A percentile compares a stretch with the other conserved stretches of the same genome.
These are phyloP conservation scores for Russula sp. DNA, from an alignment of 768 basidiomycete genomes.

Conservation along the genomic window DNA sequence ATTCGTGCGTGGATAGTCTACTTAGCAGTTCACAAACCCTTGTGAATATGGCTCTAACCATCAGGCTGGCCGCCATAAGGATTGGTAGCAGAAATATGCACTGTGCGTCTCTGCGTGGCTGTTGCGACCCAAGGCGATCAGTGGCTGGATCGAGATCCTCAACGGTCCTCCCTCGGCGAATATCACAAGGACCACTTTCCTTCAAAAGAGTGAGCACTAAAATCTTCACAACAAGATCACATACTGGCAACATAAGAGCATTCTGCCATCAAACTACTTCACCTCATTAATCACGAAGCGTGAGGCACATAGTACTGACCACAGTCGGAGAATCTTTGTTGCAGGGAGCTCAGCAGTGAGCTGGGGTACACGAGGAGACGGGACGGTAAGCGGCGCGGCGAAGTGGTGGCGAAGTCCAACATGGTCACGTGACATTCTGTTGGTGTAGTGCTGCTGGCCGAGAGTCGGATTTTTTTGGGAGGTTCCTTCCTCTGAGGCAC, in stretches of 20 bases:
- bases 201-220: not conserved
- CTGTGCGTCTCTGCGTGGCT: constrained; percentile 52
- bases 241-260: not conserved
- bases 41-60: constrained; percentile 48
- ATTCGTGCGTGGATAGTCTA: not conserved
- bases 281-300: constrained; percentile 7
- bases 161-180: constrained; percentile 66
- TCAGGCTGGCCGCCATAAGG: constrained; percentile 69
- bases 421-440: constrained; percentile 43
- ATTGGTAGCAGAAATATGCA: constrained; percentile 70
- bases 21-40: constrained; percentile 46
- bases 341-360: constrained; percentile 43
- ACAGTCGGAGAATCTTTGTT: constrained; percentile 43
- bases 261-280: not conserved
- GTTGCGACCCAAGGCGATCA: constrained; percentile 66
- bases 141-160: constrained; percentile 44
- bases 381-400: constrained; percentile 27
- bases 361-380: constrained; percentile 25
- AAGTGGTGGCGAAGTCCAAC: constrained; percentile 52
- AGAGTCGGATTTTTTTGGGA: not conserved
- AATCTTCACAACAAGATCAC: not conserved
- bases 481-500: constrained; percentile 24
- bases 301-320: constrained; percentile 24
- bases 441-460: not conserved
- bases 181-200: constrained; percentile 35